A percentile compares a stretch with the other conserved stretches of the same genome.
phyloP scores from a whole-genome alignment of 108 stramenopile species.

The Cafeteria roenbergensis region DNA sequence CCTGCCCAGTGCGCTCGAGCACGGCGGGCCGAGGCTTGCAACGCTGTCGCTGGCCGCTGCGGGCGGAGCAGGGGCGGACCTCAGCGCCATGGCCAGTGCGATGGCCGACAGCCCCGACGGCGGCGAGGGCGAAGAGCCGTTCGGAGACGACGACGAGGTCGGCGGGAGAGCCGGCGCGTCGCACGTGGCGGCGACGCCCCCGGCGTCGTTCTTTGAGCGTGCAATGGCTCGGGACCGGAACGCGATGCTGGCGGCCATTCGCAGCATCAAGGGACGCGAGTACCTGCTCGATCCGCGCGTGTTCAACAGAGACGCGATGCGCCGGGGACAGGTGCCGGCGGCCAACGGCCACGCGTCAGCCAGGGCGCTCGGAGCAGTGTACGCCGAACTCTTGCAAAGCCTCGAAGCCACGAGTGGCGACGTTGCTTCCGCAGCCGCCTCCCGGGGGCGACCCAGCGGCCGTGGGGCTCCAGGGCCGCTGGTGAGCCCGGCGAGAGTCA shows the following conservation, averaged over 20 bases:
- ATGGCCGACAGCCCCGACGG: neutral
- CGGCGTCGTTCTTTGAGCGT: neutral
- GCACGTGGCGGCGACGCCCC: neutral
- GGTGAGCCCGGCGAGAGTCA: too few relatives aligned
- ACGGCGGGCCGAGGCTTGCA: too few relatives aligned
- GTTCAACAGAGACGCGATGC: constrained; percentile 15
- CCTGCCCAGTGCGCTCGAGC: too few relatives aligned
- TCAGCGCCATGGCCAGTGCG: neutral
- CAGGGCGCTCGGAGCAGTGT: constrained; percentile 16
- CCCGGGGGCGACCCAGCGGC: too few relatives aligned
- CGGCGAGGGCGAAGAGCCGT: neutral
- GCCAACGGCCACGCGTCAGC: constrained; percentile 32
- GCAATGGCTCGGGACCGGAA: neutral
- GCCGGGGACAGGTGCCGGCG: constrained; percentile 23
- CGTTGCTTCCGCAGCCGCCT: too few relatives aligned
- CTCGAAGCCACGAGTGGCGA: too few relatives aligned
- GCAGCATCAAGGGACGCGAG: constrained; percentile 17
- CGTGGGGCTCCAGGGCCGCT: too few relatives aligned
- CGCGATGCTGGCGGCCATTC: neutral
- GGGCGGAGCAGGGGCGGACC: too few relatives aligned
- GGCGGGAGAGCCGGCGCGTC: neutral
- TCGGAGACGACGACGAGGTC: neutral
- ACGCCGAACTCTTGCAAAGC: too few relatives aligned
- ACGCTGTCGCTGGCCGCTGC: too few relatives aligned
- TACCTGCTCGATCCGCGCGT: constrained; percentile 30